Base-by-base conservation (phyloP, 139 green algal species). In the Picochlorum costavermella region DNA sequence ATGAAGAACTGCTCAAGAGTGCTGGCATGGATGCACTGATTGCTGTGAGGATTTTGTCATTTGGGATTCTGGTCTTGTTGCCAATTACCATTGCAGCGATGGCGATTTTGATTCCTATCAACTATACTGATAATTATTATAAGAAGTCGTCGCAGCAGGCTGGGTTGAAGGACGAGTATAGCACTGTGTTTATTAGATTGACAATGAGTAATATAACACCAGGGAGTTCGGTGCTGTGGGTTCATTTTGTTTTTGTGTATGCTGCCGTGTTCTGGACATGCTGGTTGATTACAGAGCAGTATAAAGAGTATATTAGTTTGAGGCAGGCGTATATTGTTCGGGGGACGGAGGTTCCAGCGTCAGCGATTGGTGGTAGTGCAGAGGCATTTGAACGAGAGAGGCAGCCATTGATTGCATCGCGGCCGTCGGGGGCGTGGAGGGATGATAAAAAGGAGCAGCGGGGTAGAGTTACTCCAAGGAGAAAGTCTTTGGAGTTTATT, bases 21-120 rank as follows among this genome's bases (percentile, higher is more conserved):
- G 71, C 75, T 26, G 77, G 77, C 29, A 61, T 84, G 49, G 77
- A 84, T 55, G 72, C 77, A 14, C 51, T 84, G 46, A 36, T 58
- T 46, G 44, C 64, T 46, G 44, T 72, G 8, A 61, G 70, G 23
- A 67, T 72, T 55, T 51, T 77, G 46, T 50, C 59, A 51, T 78
- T 78, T 70, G 71, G 71, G 3, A 37, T 78, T 25, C 61, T 71
- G 50, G 56, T 84, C 13, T 65, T 84, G 12, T 23, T 75, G 16
- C 77, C 77, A 36, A 55, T 84, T 30, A 78, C 75, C 5, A 33
- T 84, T 1, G 4, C 63, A 3, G 67, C 51, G 14, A 20, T 67
- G 40, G 71, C 65, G 5, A 63, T 73, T 25, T 64, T 77, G 57
- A 62, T 73, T 44, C 64, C 70, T 4, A 25, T 70, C 26, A 77